phyloP scores from a whole-genome alignment of 2,329 filamentous ascomycete species.

The Pseudogymnoascus sp. region DNA sequence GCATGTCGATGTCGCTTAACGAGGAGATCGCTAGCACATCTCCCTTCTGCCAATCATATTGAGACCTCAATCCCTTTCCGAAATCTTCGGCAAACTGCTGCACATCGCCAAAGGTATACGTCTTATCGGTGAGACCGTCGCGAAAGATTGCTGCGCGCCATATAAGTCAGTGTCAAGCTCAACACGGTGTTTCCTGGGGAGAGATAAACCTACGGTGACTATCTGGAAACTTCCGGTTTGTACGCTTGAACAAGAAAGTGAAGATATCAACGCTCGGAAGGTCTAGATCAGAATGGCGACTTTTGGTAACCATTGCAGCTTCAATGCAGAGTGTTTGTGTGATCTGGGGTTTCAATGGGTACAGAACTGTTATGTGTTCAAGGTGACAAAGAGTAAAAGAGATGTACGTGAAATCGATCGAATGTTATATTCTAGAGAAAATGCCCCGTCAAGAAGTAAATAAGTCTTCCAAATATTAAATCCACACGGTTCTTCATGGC shows the following conservation, averaged over 20 bases:
- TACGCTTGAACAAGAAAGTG: slow-evolving; percentile 66
- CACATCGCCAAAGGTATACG: slow-evolving; percentile 62
- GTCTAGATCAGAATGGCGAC: slow-evolving; percentile 48
- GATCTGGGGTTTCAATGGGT: no score
- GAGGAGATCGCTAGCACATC: slow-evolving; percentile 78
- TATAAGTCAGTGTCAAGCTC: background rate
- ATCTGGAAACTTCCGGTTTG: slow-evolving; percentile 57
- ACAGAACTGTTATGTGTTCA: no score
- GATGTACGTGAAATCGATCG: no score
- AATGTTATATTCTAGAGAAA: no score
- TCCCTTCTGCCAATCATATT: slow-evolving; percentile 69
- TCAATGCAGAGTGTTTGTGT: no score
- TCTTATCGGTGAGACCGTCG: slow-evolving; percentile 59
- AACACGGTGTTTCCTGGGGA: no score
- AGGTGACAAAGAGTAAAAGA: no score
- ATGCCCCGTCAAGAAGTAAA: no score
- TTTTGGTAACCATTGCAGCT: no score
- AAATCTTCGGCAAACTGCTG: slow-evolving; percentile 61
- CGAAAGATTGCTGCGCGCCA: slow-evolving; percentile 59
- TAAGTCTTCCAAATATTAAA: no score
- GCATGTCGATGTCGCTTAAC: slow-evolving; percentile 75
- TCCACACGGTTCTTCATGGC: no score
- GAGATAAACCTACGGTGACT: slow-evolving; percentile 55
- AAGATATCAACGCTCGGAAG: slow-evolving; percentile 73
- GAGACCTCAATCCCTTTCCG: slow-evolving; percentile 65